phyloP scores from a whole-genome alignment of 768 basidiomycete species.

The Russula olivacea region DNA sequence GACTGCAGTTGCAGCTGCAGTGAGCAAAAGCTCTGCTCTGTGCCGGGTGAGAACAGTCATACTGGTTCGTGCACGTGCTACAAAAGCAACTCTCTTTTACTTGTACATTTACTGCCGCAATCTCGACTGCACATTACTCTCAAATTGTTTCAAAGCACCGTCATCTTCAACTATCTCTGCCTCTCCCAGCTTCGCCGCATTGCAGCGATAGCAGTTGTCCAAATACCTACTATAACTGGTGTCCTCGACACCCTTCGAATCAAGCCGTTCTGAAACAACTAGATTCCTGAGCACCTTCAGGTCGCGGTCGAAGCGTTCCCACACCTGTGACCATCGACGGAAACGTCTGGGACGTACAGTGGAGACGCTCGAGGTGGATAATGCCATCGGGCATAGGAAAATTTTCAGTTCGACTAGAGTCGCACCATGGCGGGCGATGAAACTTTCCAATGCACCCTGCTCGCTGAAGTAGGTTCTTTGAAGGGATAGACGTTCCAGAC shows the following conservation, averaged over 20 bases:
- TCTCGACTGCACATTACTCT: not conserved
- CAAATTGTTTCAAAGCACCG: not conserved
- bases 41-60: conserved; percentile 39
- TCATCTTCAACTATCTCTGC: not conserved
- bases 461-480: conserved; percentile 7
- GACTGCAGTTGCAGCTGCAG: conserved; percentile 59
- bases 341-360: not conserved
- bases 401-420: conserved; percentile 5
- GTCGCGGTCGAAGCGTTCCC: not conserved
- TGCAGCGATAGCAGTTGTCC: not conserved
- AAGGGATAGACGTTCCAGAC: conserved; percentile 3
- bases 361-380: not conserved
- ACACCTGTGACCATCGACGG: conserved; percentile 9
- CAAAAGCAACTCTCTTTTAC: not conserved
- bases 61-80: conserved; percentile 1
- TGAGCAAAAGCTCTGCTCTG: conserved; percentile 55
- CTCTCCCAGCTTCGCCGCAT: not conserved
- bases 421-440: conserved; percentile 11
- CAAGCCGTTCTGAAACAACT: conserved; percentile 7
- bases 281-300: conserved; percentile 5
- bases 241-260: conserved; percentile 12
- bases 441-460: not conserved
- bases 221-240: not conserved
- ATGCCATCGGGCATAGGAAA: conserved; percentile 9
- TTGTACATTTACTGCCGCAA: not conserved